These are phyloP conservation scores for Phytopythium aichiense DNA, from an alignment of 352 stramenopile genomes.

Conservation along the genomic window DNA sequence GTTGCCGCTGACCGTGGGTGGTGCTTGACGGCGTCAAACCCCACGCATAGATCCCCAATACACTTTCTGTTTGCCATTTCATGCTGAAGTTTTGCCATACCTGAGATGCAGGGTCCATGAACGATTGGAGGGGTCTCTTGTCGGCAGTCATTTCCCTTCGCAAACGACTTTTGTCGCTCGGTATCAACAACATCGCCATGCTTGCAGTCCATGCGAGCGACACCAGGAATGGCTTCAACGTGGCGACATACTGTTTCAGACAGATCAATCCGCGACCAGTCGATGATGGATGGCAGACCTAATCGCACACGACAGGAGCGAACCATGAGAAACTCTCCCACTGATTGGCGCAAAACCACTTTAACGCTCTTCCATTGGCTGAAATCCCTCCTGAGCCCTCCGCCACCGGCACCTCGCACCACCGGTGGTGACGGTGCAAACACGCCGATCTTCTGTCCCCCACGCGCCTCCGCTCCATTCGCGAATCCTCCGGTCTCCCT, in stretches of 20 bases:
- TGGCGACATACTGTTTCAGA: neutral
- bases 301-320: neutral
- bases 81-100: neutral
- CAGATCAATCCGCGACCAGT: neutral
- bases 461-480: neutral
- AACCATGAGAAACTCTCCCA: neutral
- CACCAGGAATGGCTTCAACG: neutral
- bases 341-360: no score
- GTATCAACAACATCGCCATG: no score
- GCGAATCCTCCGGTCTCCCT: slow-evolving; percentile 1
- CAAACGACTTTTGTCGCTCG: no score
- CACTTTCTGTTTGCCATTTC: neutral
- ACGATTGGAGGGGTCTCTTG: no score
- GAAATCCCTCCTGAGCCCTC: slow-evolving; percentile 2
- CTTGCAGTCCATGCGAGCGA: no score
- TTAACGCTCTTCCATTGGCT: neutral
- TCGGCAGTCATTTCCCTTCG: no score
- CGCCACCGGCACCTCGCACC: neutral
- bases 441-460: neutral
- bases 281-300: slow-evolving; percentile 1
- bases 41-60: neutral
- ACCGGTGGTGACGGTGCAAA: slow-evolving; percentile 1
- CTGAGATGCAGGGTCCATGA: no score
- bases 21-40: neutral
- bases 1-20: neutral